Evolutionary conservation across 2,329 filamentous ascomycete species (phyloP).

Genomic region (Cyclaneusma minus): DNA sequence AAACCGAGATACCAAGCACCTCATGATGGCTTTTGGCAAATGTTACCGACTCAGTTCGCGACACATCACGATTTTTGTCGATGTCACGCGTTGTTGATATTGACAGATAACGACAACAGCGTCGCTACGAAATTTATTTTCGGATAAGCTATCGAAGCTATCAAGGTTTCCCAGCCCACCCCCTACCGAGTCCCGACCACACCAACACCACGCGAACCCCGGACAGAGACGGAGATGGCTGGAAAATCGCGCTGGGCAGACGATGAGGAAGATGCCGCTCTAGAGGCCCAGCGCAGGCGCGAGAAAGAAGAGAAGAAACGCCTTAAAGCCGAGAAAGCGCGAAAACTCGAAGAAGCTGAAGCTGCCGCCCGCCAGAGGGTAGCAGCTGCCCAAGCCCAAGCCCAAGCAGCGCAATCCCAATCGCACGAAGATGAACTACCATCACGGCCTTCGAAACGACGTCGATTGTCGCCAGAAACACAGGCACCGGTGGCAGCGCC

Average conservation of each 20-base stretch:
- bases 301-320: conserved; percentile 87
- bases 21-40: conserved; percentile 10
- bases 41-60: conserved; percentile 7
- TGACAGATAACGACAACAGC: no score
- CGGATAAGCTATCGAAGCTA: no score
- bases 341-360: conserved; percentile 38
- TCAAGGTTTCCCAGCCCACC: no score
- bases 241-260: conserved; percentile 69
- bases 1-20: conserved; percentile 12
- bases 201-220: conserved; percentile 38
- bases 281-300: conserved; percentile 55
- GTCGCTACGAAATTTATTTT: no score
- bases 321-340: conserved; percentile 67
- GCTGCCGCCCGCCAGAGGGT: conserved; percentile 15
- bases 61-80: no score
- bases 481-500: conserved; percentile 14
- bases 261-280: conserved; percentile 63
- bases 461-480: conserved; percentile 27
- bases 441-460: conserved; percentile 47
- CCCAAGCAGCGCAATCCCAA: conserved; percentile 16
- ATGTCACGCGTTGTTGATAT: no score
- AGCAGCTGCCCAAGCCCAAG: conserved; percentile 21
- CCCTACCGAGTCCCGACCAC: no score
- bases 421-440: conserved; percentile 17
- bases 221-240: conserved; percentile 1